These are phyloP conservation scores for Xylariaceae sp. DNA, from an alignment of 2,329 filamentous ascomycete species.

Conservation along the genomic window DNA sequence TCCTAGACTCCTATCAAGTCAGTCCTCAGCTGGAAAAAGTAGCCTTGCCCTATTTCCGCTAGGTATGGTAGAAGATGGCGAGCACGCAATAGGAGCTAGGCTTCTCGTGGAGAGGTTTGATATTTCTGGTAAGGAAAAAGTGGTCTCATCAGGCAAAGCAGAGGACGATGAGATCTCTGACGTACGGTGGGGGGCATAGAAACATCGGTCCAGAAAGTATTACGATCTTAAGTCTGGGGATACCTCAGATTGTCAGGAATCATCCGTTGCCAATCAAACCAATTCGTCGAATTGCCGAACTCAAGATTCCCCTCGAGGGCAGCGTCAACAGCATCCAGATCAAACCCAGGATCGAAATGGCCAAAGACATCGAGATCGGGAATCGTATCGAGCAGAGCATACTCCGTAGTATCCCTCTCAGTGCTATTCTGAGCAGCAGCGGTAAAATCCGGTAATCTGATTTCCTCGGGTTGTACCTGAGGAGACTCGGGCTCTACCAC, in stretches of 20 bases:
- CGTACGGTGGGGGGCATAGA: neutral
- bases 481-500: constrained; percentile 14
- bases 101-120: neutral
- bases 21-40: no score
- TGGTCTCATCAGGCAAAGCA: no score
- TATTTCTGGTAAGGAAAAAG: neutral
- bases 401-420: constrained; percentile 33
- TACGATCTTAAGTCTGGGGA: neutral
- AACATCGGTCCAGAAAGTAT: neutral
- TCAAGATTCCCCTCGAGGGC: constrained; percentile 51
- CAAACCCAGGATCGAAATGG: constrained; percentile 50
- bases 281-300: constrained; percentile 48
- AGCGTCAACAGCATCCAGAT: constrained; percentile 49
- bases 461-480: constrained; percentile 5
- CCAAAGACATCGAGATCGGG: constrained; percentile 50
- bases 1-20: neutral
- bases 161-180: neutral
- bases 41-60: no score
- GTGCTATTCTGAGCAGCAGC: constrained; percentile 5
- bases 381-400: constrained; percentile 38
- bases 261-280: constrained; percentile 35
- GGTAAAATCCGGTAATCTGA: constrained; percentile 3
- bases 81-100: no score
- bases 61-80: no score
- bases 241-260: neutral